Percentiles rank a stretch among this genome's conserved stretches.
Conservation (phyloP, 495 filamentous ascomycete genomes). For the Penicillium chermesinum region DNA sequence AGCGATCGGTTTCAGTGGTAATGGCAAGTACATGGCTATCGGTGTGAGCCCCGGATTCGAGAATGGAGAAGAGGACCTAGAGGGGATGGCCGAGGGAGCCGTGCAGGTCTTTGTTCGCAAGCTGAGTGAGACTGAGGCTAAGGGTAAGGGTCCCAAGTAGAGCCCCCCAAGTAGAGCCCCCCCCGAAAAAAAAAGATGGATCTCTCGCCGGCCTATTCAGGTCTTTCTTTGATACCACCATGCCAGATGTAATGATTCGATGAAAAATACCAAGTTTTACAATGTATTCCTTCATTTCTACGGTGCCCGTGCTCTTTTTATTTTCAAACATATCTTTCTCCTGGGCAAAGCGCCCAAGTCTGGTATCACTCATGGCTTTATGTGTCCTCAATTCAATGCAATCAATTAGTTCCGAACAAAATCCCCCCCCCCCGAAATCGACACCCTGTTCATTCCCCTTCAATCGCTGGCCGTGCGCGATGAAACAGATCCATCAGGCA, state of each 20-base stretch:
- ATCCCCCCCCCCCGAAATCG: no score
- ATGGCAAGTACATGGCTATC: conserved; percentile 80
- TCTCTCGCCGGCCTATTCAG: conserved; percentile 1
- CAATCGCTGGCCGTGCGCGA: conserved; percentile 39
- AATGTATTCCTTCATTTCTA: conserved; percentile 3
- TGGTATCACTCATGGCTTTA: conserved; percentile 26
- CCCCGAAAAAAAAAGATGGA: background rate
- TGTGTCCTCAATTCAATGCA: conserved; percentile 9
- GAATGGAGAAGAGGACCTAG: conserved; percentile 79
- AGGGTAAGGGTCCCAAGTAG: conserved; percentile 72
- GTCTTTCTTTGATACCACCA: conserved; percentile 15
- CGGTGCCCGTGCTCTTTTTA: background rate
- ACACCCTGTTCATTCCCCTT: no score
- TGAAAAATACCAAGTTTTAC: background rate
- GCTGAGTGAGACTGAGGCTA: conserved; percentile 80
- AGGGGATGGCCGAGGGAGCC: conserved; percentile 58
- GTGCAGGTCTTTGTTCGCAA: conserved; percentile 78
- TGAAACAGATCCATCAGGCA: conserved; percentile 68
- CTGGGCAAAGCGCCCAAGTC: conserved; percentile 5
- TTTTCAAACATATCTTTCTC: no score
- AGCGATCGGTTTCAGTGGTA: conserved; percentile 66
- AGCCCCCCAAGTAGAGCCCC: background rate
- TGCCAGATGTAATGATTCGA: conserved; percentile 15
- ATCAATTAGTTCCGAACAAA: background rate
- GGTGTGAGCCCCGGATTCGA: conserved; percentile 88